Percentiles rank a stretch among this genome's conserved stretches.
phyloP scores from a whole-genome alignment of 768 basidiomycete genomes.

The Boletellus ananiceps region DNA sequence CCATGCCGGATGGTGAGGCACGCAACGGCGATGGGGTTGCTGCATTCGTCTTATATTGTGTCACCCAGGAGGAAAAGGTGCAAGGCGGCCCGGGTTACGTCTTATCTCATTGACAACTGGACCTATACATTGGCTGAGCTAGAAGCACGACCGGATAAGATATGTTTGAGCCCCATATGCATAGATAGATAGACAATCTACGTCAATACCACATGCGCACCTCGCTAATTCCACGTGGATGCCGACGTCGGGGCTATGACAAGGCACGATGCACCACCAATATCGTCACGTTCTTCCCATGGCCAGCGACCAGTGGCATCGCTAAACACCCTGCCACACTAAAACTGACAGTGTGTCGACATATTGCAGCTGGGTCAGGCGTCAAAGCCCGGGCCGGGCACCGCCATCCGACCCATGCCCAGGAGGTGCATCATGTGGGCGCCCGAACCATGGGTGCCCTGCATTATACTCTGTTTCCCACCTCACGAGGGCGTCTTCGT shows the following conservation, averaged over 20 bases:
- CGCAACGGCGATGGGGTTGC: background rate
- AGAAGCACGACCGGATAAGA: too few species aligned
- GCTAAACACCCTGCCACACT: background rate
- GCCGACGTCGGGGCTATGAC: background rate
- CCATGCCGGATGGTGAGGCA: conserved; percentile 7
- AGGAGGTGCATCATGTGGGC: conserved; percentile 7
- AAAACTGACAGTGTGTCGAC: background rate
- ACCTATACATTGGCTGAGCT: background rate
- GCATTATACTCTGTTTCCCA: conserved; percentile 55
- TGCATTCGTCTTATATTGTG: background rate
- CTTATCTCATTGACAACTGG: background rate
- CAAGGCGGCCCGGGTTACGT: background rate
- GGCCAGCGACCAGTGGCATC: background rate
- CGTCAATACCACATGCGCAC: background rate
- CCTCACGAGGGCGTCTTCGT: conserved; percentile 48
- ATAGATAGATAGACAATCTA: background rate
- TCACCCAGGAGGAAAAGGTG: too few species aligned
- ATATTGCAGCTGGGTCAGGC: background rate
- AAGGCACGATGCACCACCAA: background rate
- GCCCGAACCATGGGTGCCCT: conserved; percentile 47
- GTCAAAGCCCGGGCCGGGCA: background rate
- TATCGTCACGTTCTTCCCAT: background rate
- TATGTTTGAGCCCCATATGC: too few species aligned
- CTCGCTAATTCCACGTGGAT: background rate
- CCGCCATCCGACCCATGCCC: background rate